phyloP scores from a whole-genome alignment of 805 yeast genomes.

The Pichia exigua region DNA sequence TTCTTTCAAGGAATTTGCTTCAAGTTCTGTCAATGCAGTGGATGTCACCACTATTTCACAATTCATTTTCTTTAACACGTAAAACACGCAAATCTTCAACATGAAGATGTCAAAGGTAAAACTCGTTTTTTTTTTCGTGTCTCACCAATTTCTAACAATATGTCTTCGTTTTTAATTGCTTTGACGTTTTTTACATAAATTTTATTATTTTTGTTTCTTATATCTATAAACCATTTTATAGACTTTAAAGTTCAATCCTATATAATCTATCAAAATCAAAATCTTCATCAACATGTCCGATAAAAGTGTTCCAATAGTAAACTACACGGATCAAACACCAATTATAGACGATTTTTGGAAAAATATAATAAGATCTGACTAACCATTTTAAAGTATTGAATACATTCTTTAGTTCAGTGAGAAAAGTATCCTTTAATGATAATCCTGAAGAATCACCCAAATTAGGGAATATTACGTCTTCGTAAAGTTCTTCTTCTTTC shows the following conservation, averaged over 20 bases:
- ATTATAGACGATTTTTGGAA: slow-evolving; percentile 59
- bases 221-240: neutral
- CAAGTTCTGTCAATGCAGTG: slow-evolving; percentile 17
- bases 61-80: neutral
- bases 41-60: slow-evolving; percentile 19
- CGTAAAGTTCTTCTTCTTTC: slow-evolving; percentile 18
- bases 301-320: slow-evolving; percentile 64
- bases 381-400: slow-evolving; percentile 58
- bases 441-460: slow-evolving; percentile 1
- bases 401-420: slow-evolving; percentile 24
- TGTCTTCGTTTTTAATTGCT: no score
- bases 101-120: no score
- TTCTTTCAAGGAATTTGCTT: slow-evolving; percentile 13
- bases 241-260: slow-evolving; percentile 9
- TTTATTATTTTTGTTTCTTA: neutral
- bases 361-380: slow-evolving; percentile 51
- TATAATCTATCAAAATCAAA: slow-evolving; percentile 27
- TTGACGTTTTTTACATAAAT: neutral
- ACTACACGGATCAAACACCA: slow-evolving; percentile 40
- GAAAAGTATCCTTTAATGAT: slow-evolving; percentile 17
- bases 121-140: neutral
- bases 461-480: slow-evolving; percentile 21
- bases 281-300: slow-evolving; percentile 45
- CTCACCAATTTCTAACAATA: neutral
- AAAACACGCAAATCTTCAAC: neutral